These are phyloP conservation scores for Elongisporangium undulatum DNA, from an alignment of 352 stramenopile genomes.

Conservation along the genomic window DNA sequence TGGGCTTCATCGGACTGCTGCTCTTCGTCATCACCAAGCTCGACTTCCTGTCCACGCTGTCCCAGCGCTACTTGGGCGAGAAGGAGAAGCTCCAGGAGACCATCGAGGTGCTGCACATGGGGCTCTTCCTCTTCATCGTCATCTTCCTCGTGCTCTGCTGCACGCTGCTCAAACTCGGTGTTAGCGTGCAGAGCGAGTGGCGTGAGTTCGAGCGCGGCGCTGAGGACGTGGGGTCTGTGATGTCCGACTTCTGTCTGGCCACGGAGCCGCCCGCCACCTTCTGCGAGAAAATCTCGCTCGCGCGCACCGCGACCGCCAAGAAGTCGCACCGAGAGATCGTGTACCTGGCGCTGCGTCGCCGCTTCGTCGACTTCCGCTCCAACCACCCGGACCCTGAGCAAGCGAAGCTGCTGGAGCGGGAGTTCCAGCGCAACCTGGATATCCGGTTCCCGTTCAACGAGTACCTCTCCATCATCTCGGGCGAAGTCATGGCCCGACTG, in stretches of 20 bases:
- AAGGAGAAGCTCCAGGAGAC: constrained; percentile 57
- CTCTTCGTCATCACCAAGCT: constrained; percentile 68
- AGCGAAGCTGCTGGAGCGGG: constrained; percentile 37
- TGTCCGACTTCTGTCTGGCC: constrained; percentile 55
- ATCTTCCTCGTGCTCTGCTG: constrained; percentile 75
- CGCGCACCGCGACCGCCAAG: constrained; percentile 14
- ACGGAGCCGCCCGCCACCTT: constrained; percentile 40
- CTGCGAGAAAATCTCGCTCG: constrained; percentile 27
- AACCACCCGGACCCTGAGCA: constrained; percentile 55
- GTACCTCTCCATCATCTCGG: constrained; percentile 73
- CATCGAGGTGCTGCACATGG: constrained; percentile 76
- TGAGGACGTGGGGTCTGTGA: constrained; percentile 41
- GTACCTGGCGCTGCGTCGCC: constrained; percentile 52
- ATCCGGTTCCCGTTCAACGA: constrained; percentile 71
- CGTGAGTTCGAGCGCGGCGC: constrained; percentile 62
- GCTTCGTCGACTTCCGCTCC: constrained; percentile 66
- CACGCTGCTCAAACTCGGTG: constrained; percentile 54
- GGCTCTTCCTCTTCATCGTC: constrained; percentile 78
- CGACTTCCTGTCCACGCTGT: constrained; percentile 44
- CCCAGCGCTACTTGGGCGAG: constrained; percentile 30
- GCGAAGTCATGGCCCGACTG: constrained; percentile 63
- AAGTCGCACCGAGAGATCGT: constrained; percentile 59
- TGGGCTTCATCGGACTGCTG: constrained; percentile 65
- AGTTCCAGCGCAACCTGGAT: constrained; percentile 57
- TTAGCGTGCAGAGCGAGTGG: constrained; percentile 62